phyloP scores from a whole-genome alignment of 257 asterid genomes.

The Schizonepeta tenuifolia region DNA sequence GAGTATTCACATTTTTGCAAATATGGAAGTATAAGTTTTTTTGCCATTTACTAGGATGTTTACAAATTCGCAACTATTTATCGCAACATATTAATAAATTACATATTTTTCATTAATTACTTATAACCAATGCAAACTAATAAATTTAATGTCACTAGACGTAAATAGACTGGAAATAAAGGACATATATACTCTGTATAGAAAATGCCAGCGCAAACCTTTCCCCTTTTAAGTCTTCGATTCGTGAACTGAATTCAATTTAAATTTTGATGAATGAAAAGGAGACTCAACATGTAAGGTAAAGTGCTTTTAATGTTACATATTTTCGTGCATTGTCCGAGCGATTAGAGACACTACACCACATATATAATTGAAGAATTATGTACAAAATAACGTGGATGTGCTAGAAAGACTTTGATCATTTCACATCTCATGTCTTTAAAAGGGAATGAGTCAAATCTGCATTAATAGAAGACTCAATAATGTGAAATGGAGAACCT shows the following conservation, averaged over 20 bases:
- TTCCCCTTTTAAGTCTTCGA: not conserved
- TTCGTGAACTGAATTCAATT: not conserved
- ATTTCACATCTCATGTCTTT: not conserved
- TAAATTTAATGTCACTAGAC: not conserved
- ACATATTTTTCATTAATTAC: too few species aligned
- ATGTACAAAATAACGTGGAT: constrained; percentile 13
- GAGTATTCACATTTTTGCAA: too few species aligned
- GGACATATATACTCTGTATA: constrained; percentile 10
- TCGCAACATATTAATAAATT: too few species aligned
- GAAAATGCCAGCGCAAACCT: constrained; percentile 18
- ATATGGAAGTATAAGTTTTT: too few species aligned
- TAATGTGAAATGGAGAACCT: not conserved
- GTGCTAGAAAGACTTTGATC: constrained; percentile 11
- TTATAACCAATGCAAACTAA: not conserved
- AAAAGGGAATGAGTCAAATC: not conserved
- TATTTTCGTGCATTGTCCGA: constrained; percentile 23
- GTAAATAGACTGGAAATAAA: not conserved
- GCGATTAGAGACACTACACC: constrained; percentile 31
- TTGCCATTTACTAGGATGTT: too few species aligned
- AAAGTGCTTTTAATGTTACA: not conserved
- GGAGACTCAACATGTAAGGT: not conserved
- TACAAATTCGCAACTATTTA: too few species aligned
- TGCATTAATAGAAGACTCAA: not conserved
- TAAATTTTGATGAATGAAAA: constrained; percentile 2
- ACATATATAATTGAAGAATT: constrained; percentile 5